These are phyloP conservation scores for Lecanicillium sp. DNA, from an alignment of 2,329 filamentous ascomycete genomes.

Conservation along the genomic window DNA sequence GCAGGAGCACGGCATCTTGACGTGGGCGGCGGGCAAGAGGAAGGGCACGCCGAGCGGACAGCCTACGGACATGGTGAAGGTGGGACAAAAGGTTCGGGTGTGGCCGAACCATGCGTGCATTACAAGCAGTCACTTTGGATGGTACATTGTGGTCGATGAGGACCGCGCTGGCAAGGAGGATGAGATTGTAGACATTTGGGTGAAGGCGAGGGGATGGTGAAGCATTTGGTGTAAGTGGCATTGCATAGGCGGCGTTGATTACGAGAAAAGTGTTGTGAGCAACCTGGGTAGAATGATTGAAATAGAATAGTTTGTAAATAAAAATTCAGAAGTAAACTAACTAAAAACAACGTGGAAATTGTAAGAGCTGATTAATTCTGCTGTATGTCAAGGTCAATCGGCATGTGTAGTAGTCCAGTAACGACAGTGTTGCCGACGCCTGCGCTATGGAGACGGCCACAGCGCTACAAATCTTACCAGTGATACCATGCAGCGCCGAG, in stretches of 20 bases:
- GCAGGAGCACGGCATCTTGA: slow-evolving; percentile 71
- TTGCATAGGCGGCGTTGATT: not conserved
- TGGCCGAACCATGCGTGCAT: slow-evolving; percentile 83
- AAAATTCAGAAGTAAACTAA: too few species aligned
- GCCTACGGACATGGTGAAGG: slow-evolving; percentile 27
- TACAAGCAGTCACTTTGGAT: slow-evolving; percentile 61
- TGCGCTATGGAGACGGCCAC: too few species aligned
- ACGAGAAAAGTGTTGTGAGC: too few species aligned
- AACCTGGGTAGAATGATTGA: too few species aligned
- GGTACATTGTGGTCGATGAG: slow-evolving; percentile 68
- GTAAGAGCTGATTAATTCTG: too few species aligned
- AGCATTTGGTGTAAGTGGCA: not conserved
- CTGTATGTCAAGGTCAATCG: too few species aligned
- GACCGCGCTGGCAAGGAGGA: slow-evolving; percentile 43
- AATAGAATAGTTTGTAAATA: too few species aligned
- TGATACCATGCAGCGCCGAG: too few species aligned
- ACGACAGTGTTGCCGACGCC: too few species aligned
- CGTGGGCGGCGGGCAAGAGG: slow-evolving; percentile 35
- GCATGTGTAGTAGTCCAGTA: too few species aligned
- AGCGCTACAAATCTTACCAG: too few species aligned
- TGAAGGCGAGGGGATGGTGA: slow-evolving; percentile 19
- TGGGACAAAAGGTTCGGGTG: slow-evolving; percentile 61
- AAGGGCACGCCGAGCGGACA: slow-evolving; percentile 18
- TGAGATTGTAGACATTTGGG: slow-evolving; percentile 68
- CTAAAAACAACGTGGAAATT: too few species aligned